Evolutionary conservation across 73 alveolate genomes (phyloP).

Genomic region (Stentor roeselii): DNA sequence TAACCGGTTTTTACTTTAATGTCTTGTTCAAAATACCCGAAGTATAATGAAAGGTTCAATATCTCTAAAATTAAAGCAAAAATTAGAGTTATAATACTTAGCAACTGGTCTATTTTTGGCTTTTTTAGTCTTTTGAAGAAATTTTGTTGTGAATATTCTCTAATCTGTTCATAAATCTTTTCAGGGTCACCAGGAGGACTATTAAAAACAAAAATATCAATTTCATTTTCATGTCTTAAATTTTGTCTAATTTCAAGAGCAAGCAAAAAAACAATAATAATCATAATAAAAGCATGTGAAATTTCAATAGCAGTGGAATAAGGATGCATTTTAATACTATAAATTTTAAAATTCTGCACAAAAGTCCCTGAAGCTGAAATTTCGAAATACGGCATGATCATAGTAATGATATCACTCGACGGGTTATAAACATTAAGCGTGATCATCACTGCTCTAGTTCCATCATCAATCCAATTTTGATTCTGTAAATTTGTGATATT

Average conservation of each 20-base stretch:
- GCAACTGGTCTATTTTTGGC: not conserved
- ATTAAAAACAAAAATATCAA: too few species aligned
- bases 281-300: not conserved
- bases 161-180: not conserved
- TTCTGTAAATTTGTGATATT: not conserved
- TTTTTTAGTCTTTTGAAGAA: not conserved
- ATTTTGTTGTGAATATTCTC: too few species aligned
- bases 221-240: not conserved
- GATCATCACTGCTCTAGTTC: not conserved
- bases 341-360: not conserved
- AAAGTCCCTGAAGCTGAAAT: not conserved
- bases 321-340: not conserved
- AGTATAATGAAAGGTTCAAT: too few species aligned
- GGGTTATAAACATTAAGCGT: not conserved
- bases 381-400: not conserved
- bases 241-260: not conserved
- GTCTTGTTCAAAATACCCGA: too few species aligned
- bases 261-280: not conserved
- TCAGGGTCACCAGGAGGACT: not conserved
- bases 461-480: not conserved
- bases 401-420: not conserved
- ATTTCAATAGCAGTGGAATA: not conserved
- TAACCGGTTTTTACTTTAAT: too few species aligned
- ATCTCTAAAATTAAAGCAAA: not conserved
- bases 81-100: not conserved